A percentile compares a stretch with the other conserved stretches of the same genome.
phyloP scores from a whole-genome alignment of 148 eudicot genomes.

The Amaranthus cruentus region DNA sequence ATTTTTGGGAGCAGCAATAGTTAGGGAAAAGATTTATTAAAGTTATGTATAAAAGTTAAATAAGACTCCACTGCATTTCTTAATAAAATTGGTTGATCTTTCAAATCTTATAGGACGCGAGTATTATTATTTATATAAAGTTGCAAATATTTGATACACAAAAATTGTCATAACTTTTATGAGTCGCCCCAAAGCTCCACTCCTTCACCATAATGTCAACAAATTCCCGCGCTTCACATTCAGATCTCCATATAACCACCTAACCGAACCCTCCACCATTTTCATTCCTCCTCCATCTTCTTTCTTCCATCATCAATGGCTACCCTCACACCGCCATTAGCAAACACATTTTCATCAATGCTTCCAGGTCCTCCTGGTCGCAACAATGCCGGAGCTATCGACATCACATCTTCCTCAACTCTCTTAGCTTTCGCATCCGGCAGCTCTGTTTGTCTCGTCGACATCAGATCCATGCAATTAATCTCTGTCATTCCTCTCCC shows the following conservation, averaged over 20 bases:
- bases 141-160: too few species aligned
- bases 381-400: constrained; percentile 73
- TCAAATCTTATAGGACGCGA: too few species aligned
- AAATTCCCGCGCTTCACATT: background rate
- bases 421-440: constrained; percentile 88
- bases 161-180: too few species aligned
- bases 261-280: background rate
- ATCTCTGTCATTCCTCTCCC: constrained; percentile 74
- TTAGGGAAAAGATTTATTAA: too few species aligned
- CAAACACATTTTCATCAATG: constrained; percentile 53
- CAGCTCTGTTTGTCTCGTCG: constrained; percentile 67
- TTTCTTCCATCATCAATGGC: background rate
- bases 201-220: too few species aligned
- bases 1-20: too few species aligned
- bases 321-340: constrained; percentile 10
- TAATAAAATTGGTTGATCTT: too few species aligned
- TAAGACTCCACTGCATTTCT: too few species aligned
- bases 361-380: constrained; percentile 89
- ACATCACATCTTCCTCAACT: constrained; percentile 62
- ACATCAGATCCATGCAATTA: constrained; percentile 74
- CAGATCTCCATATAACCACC: background rate
- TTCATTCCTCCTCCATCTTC: background rate
- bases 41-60: too few species aligned
- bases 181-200: too few species aligned
- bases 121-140: too few species aligned